A percentile compares a stretch with the other conserved stretches of the same genome.
Evolutionary conservation across 2,329 filamentous ascomycete species (phyloP).

Genomic region (Pseudocercospora musae): DNA sequence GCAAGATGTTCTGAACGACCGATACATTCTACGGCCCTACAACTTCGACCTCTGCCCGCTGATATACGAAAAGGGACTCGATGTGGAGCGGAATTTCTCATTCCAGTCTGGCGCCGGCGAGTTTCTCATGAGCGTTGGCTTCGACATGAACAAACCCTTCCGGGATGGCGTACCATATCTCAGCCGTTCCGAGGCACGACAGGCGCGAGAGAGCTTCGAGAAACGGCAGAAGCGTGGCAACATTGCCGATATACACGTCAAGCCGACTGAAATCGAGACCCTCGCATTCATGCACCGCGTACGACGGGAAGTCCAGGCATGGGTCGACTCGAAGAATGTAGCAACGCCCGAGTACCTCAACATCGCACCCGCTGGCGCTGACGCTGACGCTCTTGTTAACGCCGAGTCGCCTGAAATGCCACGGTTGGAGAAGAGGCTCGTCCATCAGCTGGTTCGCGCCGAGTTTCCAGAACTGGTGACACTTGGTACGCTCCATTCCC

Average conservation of each 20-base stretch:
- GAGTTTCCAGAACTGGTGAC: conserved; percentile 53
- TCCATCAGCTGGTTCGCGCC: conserved; percentile 63
- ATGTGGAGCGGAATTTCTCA: conserved; percentile 58
- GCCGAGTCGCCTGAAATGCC: conserved; percentile 41
- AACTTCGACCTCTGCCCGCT: conserved; percentile 62
- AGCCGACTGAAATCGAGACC: conserved; percentile 51
- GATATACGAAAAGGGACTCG: conserved; percentile 48
- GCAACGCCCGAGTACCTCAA: conserved; percentile 33
- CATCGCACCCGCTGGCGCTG: conserved; percentile 30
- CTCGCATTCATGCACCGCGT: conserved; percentile 51
- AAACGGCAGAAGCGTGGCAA: conserved; percentile 43
- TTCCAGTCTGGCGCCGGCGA: conserved; percentile 58
- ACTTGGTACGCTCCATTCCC: conserved; percentile 41
- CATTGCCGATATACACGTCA: conserved; percentile 48
- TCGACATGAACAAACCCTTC: conserved; percentile 57
- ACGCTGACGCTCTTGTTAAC: conserved; percentile 16
- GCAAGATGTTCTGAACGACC: conserved; percentile 53
- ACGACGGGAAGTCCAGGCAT: conserved; percentile 46
- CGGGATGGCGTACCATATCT: conserved; percentile 59
- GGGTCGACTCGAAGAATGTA: conserved; percentile 39
- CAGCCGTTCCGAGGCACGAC: conserved; percentile 56
- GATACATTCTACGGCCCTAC: conserved; percentile 60
- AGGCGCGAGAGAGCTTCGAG: conserved; percentile 45
- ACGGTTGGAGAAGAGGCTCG: conserved; percentile 61
- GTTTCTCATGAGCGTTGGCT: conserved; percentile 59